These are phyloP conservation scores for Penicillium rolfsii DNA, from an alignment of 2,329 filamentous ascomycete genomes.

Conservation along the genomic window DNA sequence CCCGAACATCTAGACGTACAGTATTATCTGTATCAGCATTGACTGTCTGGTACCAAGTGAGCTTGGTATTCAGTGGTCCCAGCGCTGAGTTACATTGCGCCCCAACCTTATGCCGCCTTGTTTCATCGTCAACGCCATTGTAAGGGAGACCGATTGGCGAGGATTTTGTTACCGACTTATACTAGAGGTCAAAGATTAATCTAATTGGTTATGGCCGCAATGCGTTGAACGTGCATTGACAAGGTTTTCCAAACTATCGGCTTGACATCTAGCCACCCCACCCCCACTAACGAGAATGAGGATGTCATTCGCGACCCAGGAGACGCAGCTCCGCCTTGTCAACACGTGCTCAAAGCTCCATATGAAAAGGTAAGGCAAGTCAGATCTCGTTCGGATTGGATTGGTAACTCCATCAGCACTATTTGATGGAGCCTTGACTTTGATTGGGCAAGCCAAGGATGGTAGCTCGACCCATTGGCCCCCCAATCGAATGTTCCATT, in stretches of 20 bases:
- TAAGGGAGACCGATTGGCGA: background rate
- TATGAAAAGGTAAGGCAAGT: background rate
- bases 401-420: background rate
- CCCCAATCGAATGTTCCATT: constrained; percentile 3
- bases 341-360: background rate
- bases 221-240: background rate
- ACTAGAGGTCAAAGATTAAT: background rate
- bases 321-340: background rate
- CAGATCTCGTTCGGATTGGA: background rate
- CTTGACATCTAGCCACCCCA: background rate
- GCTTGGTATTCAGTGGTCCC: background rate
- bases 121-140: background rate
- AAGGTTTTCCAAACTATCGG: background rate
- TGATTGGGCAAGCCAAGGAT: background rate
- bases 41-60: background rate
- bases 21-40: background rate
- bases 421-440: background rate
- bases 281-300: background rate
- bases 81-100: background rate
- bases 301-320: background rate
- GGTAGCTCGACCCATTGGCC: background rate
- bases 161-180: background rate
- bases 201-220: background rate
- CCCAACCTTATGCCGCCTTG: background rate
- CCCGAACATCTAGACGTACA: background rate